Evolutionary conservation across 129 eudicot genomes (phyloP), one percentile per base, ranked within the genome.

Genomic region (Flaveria ramosissima): DNA sequence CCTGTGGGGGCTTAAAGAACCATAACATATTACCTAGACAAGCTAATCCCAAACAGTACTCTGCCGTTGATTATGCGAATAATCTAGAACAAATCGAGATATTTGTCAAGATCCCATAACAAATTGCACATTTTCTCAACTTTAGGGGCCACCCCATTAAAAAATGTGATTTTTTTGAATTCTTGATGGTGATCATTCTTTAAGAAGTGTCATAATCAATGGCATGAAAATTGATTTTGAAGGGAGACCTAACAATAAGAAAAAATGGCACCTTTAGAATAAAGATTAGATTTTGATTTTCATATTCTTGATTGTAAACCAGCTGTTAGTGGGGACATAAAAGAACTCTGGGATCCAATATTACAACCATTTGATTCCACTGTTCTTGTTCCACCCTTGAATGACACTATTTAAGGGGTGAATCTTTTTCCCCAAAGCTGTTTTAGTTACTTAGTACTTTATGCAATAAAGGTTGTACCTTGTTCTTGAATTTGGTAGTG

Each of bases 291-390:
- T 79, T 59, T 73, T 62, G 45, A 62, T 62, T 62, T 5, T 30
- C 62, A 62, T 62, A 15, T 27, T 26, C 21, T 63, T 27, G 20
- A 30, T 30, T 74, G 84, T 74, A 80, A 73, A 80, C 80, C 84
- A 67, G 84, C 84, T 80, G 76, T 80, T 80, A 80, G 84, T 80
- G 63, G 84, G 80, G 84, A 43, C 84, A 74, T 68, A 46, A 17
- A 78, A 59, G 50, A 70, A 78, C 67, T 79, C 83, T 74, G 51
- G 55, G 56, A 55, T 74, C 75, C 80, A 74, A 74, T 26, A 80
- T 67, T 65, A 78, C 70, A 78, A 48, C 77, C 64, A 63, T 39
- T 61, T 71, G 13, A 78, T 32, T 48, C 72, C 82, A 73, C 69
- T 64, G 7, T 65, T 53, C 42, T 66, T 73, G 41, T 80, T 63